Evolutionary conservation across 495 filamentous ascomycete species (phyloP).

Genomic region (Cladorrhinum samala): DNA sequence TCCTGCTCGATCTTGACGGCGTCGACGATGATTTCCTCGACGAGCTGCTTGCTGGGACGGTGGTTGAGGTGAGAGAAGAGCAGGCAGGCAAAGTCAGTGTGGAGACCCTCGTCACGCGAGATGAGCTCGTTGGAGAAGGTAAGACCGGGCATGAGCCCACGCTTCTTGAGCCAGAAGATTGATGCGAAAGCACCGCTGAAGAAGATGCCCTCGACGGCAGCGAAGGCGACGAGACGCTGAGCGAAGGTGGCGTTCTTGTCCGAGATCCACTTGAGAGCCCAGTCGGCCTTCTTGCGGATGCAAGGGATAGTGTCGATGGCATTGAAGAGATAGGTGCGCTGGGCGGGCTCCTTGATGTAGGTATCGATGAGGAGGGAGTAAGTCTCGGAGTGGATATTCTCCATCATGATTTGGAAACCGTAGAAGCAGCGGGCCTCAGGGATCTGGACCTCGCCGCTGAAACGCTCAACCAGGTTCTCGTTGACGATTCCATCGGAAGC

Average conservation of each 20-base stretch:
- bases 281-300: constrained; percentile 96
- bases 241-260: constrained; percentile 92
- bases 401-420: constrained; percentile 99
- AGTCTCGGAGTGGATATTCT: constrained; percentile 99
- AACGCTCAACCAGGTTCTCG: constrained; percentile 97
- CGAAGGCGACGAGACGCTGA: constrained; percentile 92
- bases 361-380: constrained; percentile 99
- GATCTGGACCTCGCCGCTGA: constrained; percentile 94
- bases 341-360: constrained; percentile 97
- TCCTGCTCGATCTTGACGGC: constrained; percentile 94
- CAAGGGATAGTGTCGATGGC: constrained; percentile 94
- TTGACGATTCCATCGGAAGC: constrained; percentile 99
- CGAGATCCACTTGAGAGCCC: constrained; percentile 91
- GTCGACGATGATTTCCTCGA: constrained; percentile 85
- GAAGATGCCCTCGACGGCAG: constrained; percentile 98
- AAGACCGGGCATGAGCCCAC: constrained; percentile 94
- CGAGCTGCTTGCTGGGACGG: constrained; percentile 72
- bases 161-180: constrained; percentile 99
- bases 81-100: constrained; percentile 98
- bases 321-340: constrained; percentile 93
- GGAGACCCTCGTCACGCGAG: constrained; percentile 97
- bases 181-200: constrained; percentile 99
- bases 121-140: constrained; percentile 99
- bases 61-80: constrained; percentile 93
- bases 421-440: constrained; percentile 99